Evolutionary conservation across 257 asterid genomes (phyloP).

Genomic region (Knoxia roxburghii): DNA sequence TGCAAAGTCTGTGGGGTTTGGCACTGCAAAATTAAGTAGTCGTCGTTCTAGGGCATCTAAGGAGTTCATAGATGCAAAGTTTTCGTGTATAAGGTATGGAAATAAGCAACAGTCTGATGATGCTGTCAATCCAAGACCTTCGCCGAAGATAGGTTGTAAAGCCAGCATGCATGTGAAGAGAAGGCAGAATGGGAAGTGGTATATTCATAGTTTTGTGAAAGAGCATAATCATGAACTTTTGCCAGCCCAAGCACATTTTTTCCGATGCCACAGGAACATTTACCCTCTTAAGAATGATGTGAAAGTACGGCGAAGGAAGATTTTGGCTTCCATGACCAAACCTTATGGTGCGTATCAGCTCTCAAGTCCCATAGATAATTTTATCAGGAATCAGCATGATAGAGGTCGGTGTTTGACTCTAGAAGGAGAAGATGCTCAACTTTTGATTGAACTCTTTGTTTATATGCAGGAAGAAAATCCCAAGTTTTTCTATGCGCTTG

Average conservation of each 20-base stretch:
- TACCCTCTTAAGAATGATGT: slow-evolving; percentile 53
- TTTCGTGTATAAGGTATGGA: slow-evolving; percentile 92
- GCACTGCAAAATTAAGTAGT: slow-evolving; percentile 90
- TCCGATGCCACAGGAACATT: slow-evolving; percentile 67
- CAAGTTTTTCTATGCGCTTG: slow-evolving; percentile 63
- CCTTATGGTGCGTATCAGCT: slow-evolving; percentile 53
- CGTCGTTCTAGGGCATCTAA: slow-evolving; percentile 87
- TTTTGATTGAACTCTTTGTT: slow-evolving; percentile 56
- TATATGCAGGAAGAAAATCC: slow-evolving; percentile 85
- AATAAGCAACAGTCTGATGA: slow-evolving; percentile 93
- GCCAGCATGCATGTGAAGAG: slow-evolving; percentile 95
- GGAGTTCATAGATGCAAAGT: slow-evolving; percentile 92
- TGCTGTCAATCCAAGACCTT: slow-evolving; percentile 89
- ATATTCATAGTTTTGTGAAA: slow-evolving; percentile 68
- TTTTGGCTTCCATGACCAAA: slow-evolving; percentile 30
- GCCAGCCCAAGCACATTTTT: slow-evolving; percentile 83
- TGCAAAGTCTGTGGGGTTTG: slow-evolving; percentile 84
- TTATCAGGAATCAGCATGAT: slow-evolving; percentile 67
- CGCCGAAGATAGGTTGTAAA: slow-evolving; percentile 91
- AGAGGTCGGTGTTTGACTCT: slow-evolving; percentile 73
- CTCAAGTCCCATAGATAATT: slow-evolving; percentile 50
- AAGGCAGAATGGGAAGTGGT: slow-evolving; percentile 66
- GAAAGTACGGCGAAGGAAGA: slow-evolving; percentile 61
- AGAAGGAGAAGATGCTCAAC: slow-evolving; percentile 76
- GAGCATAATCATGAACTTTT: slow-evolving; percentile 95